phyloP scores from a whole-genome alignment of 768 basidiomycete genomes.

The Auriculariales sp. region DNA sequence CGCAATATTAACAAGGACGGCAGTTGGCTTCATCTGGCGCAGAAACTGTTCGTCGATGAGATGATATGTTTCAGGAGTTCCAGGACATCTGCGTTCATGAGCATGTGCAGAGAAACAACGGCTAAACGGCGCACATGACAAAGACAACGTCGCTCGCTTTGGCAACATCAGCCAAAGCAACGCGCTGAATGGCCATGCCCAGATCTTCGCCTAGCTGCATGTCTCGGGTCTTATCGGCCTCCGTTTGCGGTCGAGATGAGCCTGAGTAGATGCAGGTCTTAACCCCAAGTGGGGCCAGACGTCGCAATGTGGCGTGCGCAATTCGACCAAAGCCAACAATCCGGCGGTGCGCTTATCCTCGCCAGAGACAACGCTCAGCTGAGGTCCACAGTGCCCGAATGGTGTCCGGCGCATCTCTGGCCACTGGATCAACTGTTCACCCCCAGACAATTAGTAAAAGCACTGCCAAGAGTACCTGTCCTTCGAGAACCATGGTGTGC shows the following conservation, averaged over 20 bases:
- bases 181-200: constrained; percentile 32
- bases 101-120: background rate
- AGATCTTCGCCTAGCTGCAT: constrained; percentile 21
- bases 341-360: constrained; percentile 51
- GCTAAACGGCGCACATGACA: constrained; percentile 31
- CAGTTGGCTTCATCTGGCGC: constrained; percentile 69
- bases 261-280: constrained; percentile 56
- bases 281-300: constrained; percentile 73
- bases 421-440: too few species aligned
- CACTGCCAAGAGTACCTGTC: too few species aligned
- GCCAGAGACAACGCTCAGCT: constrained; percentile 25
- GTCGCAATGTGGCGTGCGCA: constrained; percentile 60
- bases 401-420: constrained; percentile 65
- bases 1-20: constrained; percentile 72
- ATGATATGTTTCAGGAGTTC: constrained; percentile 41
- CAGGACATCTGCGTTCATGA: background rate
- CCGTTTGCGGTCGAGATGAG: constrained; percentile 27
- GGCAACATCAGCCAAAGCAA: constrained; percentile 55
- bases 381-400: constrained; percentile 73
- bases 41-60: constrained; percentile 61
- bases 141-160: constrained; percentile 74
- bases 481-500: constrained; percentile 50
- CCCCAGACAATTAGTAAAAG: too few species aligned
- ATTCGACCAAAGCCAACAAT: constrained; percentile 92
- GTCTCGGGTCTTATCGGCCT: constrained; percentile 11